Evolutionary conservation across 805 yeast genomes (phyloP).

Genomic region (Clavispora phyllophila): DNA sequence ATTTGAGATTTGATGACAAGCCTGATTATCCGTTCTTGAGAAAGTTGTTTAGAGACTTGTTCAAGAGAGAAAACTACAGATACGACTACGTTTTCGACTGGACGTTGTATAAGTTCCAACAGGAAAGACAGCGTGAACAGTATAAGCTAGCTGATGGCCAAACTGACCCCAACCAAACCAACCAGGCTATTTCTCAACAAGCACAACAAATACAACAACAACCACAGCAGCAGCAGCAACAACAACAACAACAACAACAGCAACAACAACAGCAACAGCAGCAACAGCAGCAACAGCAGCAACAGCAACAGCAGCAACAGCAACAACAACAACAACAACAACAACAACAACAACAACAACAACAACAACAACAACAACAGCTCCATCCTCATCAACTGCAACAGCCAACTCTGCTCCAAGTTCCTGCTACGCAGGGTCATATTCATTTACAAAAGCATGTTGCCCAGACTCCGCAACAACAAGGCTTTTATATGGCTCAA

Average conservation of each 20-base stretch:
- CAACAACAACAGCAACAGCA: constrained; percentile 9
- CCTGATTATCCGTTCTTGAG: constrained; percentile 91
- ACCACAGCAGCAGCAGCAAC: constrained; percentile 6
- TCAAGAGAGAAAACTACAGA: constrained; percentile 79
- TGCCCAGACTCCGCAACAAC: constrained; percentile 1
- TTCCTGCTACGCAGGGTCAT: neutral
- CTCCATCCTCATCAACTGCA: constrained; percentile 4
- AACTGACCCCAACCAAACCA: constrained; percentile 2
- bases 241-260: constrained; percentile 7
- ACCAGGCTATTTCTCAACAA: neutral
- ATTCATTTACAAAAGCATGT: constrained; percentile 1
- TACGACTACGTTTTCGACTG: constrained; percentile 96
- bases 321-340: constrained; percentile 8
- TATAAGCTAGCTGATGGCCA: constrained; percentile 26
- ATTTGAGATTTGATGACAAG: constrained; percentile 89
- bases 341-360: constrained; percentile 10
- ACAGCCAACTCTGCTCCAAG: neutral
- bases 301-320: constrained; percentile 10
- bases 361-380: constrained; percentile 8
- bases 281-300: constrained; percentile 8
- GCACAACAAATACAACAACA: constrained; percentile 2
- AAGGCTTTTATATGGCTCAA: neutral
- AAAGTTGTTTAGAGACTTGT: constrained; percentile 82
- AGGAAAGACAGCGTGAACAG: constrained; percentile 50
- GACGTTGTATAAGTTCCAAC: constrained; percentile 80